Percentiles rank a stretch among this genome's conserved stretches.
Evolutionary conservation across 1,284 basidiomycete species (phyloP).

Genomic region (Thecaphora frezii): DNA sequence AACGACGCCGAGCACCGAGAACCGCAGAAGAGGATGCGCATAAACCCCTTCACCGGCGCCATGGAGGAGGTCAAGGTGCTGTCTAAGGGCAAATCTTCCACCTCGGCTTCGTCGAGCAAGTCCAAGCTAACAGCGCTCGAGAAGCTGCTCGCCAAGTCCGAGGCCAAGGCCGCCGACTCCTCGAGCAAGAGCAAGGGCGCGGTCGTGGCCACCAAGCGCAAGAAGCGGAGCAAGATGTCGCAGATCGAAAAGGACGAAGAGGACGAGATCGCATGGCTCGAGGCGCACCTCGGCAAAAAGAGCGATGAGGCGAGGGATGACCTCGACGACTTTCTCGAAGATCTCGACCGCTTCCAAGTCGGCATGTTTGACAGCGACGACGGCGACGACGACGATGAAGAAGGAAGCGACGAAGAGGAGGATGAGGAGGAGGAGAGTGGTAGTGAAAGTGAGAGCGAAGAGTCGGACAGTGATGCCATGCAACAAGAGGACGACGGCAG

Average conservation of each 20-base stretch:
- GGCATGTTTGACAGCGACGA: conserved; percentile 30
- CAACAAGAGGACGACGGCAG: conserved; percentile 8
- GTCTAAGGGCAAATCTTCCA: conserved; percentile 4
- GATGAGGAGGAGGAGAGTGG: conserved; percentile 1
- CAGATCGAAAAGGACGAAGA: conserved; percentile 54
- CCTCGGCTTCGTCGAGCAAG: too few species aligned
- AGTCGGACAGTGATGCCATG: neutral
- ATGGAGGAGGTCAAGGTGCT: conserved; percentile 10
- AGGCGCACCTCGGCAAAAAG: conserved; percentile 43
- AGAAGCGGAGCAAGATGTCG: conserved; percentile 18
- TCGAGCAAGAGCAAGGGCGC: conserved; percentile 10
- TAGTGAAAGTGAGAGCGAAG: conserved; percentile 7
- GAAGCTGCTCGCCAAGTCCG: conserved; percentile 25
- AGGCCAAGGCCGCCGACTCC: conserved; percentile 9
- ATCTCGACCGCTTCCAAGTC: conserved; percentile 44
- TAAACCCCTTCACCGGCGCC: conserved; percentile 36
- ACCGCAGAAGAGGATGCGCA: conserved; percentile 5
- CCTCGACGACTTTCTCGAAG: conserved; percentile 45
- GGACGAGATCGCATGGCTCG: conserved; percentile 57
- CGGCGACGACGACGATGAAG: conserved; percentile 13
- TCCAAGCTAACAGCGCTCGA: conserved; percentile 26
- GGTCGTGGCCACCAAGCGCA: conserved; percentile 19
- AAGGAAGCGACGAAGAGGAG: conserved; percentile 6
- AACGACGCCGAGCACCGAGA: neutral
- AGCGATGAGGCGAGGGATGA: conserved; percentile 19